Base-by-base conservation (phyloP, 148 eudicot species). In the Nepenthes gracilis region DNA sequence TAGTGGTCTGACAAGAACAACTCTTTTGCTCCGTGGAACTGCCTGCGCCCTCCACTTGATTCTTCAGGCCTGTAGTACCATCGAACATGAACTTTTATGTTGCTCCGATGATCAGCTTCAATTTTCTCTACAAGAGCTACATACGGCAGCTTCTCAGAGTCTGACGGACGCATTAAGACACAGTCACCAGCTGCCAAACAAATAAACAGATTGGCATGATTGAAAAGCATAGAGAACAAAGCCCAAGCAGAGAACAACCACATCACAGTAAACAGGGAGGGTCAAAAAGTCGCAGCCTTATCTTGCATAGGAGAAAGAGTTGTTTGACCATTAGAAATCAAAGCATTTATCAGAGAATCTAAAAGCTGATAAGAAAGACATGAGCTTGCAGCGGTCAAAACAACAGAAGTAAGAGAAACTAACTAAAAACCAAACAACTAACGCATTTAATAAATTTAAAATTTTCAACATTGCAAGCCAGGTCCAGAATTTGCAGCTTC, bases 1-100 rank as follows among this genome's bases (percentile, higher is more conserved):
- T 40, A 74, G 57, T 81, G 85, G 54, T 81, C 82, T 1, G 82
- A 81, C 45, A 81, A 60, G 63, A 81, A 78, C 66, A 81, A 50
- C 73, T 81, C 85, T 51, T 78, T 81, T 32, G 72, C 75, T 8
- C 85, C 85, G 55, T 77, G 85, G 65, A 81, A 81, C 63, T 68
- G 80, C 56, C 82, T 63, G 13, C 85, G 65, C 14, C 85, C 85
- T 33, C 82, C 82, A 14, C 66, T 43, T 1, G 85, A 78, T 56
- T 80, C 84, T 71, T 80, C 84, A 1, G 84, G 84, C 51, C 84
- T 65, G 57, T 80, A 80, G 58, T 74, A 81, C 85, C 85, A 81
- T 55, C 77, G 65, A 1, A 74, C 75, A 37, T 65, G 72, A 10
- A 78, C 82, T 65, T 75, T 81, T 47, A 77, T 77, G 36, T 64